Base-by-base conservation (phyloP, 352 stramenopile genomes). In the Phytophthora melonis region DNA sequence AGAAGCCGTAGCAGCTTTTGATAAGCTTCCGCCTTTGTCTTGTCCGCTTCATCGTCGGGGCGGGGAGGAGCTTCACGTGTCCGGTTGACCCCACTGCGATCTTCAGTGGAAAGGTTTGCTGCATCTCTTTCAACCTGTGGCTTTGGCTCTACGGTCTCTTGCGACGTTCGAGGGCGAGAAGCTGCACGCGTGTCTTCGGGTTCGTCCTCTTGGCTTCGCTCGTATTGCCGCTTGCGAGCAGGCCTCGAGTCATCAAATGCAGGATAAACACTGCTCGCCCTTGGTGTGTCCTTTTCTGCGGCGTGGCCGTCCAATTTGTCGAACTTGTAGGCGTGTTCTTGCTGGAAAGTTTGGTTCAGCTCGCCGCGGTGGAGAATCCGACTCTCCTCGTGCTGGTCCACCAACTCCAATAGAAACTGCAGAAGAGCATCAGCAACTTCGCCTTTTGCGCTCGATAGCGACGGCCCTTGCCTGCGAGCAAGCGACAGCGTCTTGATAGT, bases 401-500 rank as follows among this genome's bases (percentile, higher is more conserved):
- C n/a, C 13, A 49, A 16, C 3, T 49, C 5, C 41, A 49, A 10
- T 16, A 49, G 41, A 49, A 49, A 49, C 41, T 10, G 41, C 41
- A 49, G 18, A 8, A 49, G n/a, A 2, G 41, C 41, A n/a, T 49
- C 41, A 49, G 41, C 16, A 10, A 9, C 41, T 1, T 49, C 41
- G 41, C 14, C 19, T 19, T 49, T 49, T n/a, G 41, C n/a, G 13
- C 41, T 49, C 41, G 13, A 49, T 9, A 49, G 41, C 14, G 41
- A 49, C 16, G 69, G 69, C 21, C 68, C 70, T 30, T 66, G 81
- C 43, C 23, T 70, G 25, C 55, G 66, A 45, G 84, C 58, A 5
- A 90, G 56, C 13, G 76, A 73, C 19, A 86, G 73, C 6, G 79
- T 63, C 61, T 81, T 72, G 4, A 90, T 79, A 19, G 65, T 59